Percentiles rank a stretch among this genome's conserved stretches.
Conservation (phyloP, 2,329 filamentous ascomycete species). For the Chalaropsis thielavioides region DNA sequence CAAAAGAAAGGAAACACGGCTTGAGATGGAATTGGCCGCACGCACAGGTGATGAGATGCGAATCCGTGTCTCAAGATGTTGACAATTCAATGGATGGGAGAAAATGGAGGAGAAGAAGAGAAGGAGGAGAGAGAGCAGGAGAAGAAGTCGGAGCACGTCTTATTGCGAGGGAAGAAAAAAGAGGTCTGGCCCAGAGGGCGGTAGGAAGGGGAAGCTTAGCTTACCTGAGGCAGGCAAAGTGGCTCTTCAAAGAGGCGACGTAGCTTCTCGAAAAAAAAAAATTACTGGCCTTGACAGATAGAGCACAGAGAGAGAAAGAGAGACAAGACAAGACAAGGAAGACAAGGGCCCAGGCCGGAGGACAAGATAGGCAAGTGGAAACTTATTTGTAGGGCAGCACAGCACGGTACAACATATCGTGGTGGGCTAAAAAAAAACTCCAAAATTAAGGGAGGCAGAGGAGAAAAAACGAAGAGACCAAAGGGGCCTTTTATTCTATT, state of each 20-base stretch:
- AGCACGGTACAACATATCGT: neutral
- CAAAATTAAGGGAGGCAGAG: neutral
- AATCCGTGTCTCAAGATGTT: neutral
- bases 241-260: conserved; percentile 16
- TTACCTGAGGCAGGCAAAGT: conserved; percentile 4
- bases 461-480: neutral
- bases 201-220: conserved; percentile 6
- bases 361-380: neutral
- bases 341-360: neutral
- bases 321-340: neutral
- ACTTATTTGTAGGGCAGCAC: neutral
- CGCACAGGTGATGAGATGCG: neutral
- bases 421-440: neutral
- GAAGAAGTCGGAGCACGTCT: conserved; percentile 8
- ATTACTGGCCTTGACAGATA: neutral
- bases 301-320: neutral
- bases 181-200: conserved; percentile 1
- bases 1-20: neutral
- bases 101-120: neutral
- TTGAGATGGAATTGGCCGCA: neutral
- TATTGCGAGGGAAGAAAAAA: neutral
- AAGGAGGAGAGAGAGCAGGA: neutral
- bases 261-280: conserved; percentile 15
- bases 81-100: neutral
- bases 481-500: neutral